These are phyloP conservation scores for Aspergillus sp. DNA, from an alignment of 2,329 filamentous ascomycete species.

Conservation along the genomic window DNA sequence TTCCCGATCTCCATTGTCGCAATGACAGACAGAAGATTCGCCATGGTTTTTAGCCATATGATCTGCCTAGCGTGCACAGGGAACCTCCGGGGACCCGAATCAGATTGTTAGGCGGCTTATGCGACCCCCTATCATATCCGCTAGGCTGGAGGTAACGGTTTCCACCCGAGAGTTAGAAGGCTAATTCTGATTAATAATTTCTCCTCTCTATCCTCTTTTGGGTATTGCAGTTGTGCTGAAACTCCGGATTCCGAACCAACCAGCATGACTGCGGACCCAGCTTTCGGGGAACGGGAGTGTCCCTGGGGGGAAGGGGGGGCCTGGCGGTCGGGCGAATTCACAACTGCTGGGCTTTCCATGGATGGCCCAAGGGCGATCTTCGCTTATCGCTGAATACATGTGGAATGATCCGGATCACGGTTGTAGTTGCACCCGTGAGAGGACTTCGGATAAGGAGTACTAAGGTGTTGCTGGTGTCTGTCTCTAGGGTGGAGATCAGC, in stretches of 20 bases:
- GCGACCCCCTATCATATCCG: not conserved
- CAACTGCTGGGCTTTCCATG: not conserved
- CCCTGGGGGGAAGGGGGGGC: not conserved
- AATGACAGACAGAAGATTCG: not conserved
- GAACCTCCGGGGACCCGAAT: slow-evolving; percentile 8
- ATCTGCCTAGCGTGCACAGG: not conserved
- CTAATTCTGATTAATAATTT: not conserved
- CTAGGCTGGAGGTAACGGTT: not conserved
- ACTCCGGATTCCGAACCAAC: slow-evolving; percentile 8
- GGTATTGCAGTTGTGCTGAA: not conserved
- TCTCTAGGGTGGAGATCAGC: too few relatives aligned
- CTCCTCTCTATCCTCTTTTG: not conserved
- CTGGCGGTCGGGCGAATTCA: not conserved
- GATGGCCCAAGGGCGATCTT: not conserved
- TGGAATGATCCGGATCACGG: not conserved
- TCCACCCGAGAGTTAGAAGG: not conserved
- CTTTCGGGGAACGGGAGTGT: not conserved
- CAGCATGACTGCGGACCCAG: not conserved
- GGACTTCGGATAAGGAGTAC: not conserved
- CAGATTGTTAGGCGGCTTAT: not conserved
- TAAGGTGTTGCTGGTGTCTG: not conserved
- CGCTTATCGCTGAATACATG: not conserved
- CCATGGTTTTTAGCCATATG: not conserved
- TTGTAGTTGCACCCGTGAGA: not conserved
- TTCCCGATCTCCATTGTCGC: not conserved